Evolutionary conservation across 345 rosid species (phyloP).

Genomic region (Eucalyptus tenuipes): DNA sequence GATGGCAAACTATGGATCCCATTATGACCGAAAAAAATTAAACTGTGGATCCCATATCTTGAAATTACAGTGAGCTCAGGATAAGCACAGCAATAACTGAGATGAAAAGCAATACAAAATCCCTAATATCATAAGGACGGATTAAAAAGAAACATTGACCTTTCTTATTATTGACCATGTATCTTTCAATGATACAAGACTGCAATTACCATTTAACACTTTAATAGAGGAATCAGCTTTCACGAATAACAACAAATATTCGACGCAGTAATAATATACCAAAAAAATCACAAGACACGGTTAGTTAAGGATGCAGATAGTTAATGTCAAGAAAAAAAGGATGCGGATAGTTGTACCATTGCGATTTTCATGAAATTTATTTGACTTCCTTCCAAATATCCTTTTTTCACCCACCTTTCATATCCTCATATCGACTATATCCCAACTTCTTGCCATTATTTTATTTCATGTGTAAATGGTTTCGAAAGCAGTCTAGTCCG

Average conservation of each 20-base stretch:
- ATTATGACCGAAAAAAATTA: too few species aligned
- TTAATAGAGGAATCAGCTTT: neutral
- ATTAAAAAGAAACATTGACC: neutral
- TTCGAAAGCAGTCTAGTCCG: neutral
- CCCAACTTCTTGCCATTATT: neutral
- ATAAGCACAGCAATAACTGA: neutral
- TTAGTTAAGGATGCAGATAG: neutral
- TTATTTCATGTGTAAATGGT: neutral
- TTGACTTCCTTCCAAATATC: neutral
- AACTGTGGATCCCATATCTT: conserved; percentile 53
- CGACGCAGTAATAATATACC: neutral
- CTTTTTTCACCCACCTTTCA: neutral
- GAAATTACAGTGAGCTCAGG: conserved; percentile 51
- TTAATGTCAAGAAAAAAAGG: too few species aligned
- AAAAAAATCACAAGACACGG: neutral
- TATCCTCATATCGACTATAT: neutral
- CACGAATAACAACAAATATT: neutral
- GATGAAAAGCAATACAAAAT: neutral
- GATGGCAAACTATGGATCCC: conserved; percentile 47
- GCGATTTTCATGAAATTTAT: neutral
- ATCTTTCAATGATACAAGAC: neutral
- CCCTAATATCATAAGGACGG: neutral
- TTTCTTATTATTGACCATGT: neutral
- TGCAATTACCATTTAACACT: neutral
- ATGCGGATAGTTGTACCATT: neutral